Percentiles rank a stretch among this genome's conserved stretches.
Conservation (phyloP, 2,329 filamentous ascomycete species). For the Colletotrichum tropicale region DNA sequence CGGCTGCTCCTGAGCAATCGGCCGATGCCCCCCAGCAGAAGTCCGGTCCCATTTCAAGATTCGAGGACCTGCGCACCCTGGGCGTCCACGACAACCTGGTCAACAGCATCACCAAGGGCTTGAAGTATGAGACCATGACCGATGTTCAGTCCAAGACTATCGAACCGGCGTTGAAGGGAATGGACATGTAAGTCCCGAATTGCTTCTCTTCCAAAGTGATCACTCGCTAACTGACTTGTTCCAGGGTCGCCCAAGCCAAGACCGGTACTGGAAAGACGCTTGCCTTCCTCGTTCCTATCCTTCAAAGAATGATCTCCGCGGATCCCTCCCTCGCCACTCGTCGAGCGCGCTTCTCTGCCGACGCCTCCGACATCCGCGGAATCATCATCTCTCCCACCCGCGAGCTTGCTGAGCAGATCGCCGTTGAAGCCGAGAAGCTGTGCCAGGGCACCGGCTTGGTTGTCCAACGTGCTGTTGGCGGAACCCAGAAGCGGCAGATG, state of each 20-base stretch:
- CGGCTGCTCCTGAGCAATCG: conserved; percentile 24
- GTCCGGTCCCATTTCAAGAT: conserved; percentile 37
- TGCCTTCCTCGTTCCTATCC: conserved; percentile 85
- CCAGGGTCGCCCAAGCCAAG: conserved; percentile 87
- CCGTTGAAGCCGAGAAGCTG: conserved; percentile 76
- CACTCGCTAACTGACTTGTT: conserved; percentile 23
- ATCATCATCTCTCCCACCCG: conserved; percentile 81
- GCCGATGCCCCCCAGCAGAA: conserved; percentile 3
- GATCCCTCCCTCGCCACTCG: conserved; percentile 65
- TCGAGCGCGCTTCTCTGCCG: conserved; percentile 35
- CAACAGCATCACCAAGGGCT: conserved; percentile 68
- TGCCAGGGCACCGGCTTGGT: conserved; percentile 68
- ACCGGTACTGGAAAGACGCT: conserved; percentile 97
- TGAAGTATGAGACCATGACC: conserved; percentile 87
- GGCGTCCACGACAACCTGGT: conserved; percentile 71
- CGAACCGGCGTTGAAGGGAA: conserved; percentile 76
- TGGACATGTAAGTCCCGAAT: conserved; percentile 72
- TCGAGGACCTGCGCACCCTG: conserved; percentile 46
- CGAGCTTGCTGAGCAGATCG: conserved; percentile 82
- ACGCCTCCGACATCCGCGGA: conserved; percentile 66
- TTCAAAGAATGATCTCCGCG: conserved; percentile 76
- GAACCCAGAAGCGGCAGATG: conserved; percentile 76
- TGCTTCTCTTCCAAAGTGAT: not conserved
- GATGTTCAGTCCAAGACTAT: conserved; percentile 90
- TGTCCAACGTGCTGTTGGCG: conserved; percentile 84